phyloP scores from a whole-genome alignment of 2,329 filamentous ascomycete species.

The Aspergillus floridensis region DNA sequence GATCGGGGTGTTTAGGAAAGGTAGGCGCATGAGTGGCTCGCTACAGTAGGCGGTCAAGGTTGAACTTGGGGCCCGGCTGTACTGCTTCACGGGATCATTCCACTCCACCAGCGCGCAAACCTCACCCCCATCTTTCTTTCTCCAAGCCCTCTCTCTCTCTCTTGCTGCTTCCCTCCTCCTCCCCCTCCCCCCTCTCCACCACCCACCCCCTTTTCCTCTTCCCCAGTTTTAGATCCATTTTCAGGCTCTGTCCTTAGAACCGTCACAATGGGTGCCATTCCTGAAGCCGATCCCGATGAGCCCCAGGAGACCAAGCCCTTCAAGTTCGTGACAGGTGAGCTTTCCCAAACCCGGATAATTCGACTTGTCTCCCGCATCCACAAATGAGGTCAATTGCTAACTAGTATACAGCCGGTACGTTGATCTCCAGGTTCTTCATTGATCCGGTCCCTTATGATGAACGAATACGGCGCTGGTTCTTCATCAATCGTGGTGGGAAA shows the following conservation, averaged over 20 bases:
- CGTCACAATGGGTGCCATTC: conserved; percentile 78
- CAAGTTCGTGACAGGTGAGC: conserved; percentile 99
- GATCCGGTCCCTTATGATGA: conserved; percentile 12
- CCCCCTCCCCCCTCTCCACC: conserved; percentile 10
- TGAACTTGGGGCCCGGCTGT: conserved; percentile 27
- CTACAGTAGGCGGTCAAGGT: conserved; percentile 39
- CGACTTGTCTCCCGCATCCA: conserved; percentile 20
- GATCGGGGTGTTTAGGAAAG: conserved; percentile 38
- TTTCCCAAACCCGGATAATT: conserved; percentile 16
- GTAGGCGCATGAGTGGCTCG: conserved; percentile 36
- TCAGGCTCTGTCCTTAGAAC: conserved; percentile 19
- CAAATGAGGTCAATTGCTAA: conserved; percentile 42
- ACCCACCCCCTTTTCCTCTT: conserved; percentile 16
- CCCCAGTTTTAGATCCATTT: conserved; percentile 10
- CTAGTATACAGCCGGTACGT: conserved; percentile 49
- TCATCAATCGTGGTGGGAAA: conserved; percentile 12
- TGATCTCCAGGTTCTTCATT: conserved; percentile 11
- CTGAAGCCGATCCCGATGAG: conserved; percentile 63
- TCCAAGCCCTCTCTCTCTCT: conserved; percentile 21
- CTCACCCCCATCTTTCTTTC: conserved; percentile 26
- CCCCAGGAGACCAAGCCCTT: conserved; percentile 96
- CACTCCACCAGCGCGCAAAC: conserved; percentile 31
- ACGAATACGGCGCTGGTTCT: conserved; percentile 7
- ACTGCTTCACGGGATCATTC: conserved; percentile 33
- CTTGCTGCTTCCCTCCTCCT: conserved; percentile 20